These are phyloP conservation scores for Pedinophyceae sp. DNA, from an alignment of 139 green algal species.

Conservation along the genomic window DNA sequence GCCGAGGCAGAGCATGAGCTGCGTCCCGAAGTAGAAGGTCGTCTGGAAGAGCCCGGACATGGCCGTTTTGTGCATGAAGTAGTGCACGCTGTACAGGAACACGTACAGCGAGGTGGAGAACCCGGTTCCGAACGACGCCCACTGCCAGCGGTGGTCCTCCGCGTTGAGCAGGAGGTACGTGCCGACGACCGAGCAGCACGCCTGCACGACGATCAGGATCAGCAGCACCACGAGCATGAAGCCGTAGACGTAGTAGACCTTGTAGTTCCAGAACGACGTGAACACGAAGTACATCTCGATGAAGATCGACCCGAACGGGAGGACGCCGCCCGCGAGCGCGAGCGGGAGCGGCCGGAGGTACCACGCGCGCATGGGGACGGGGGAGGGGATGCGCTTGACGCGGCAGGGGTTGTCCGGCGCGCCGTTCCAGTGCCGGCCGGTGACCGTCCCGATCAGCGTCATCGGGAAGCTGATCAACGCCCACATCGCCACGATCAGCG, in stretches of 20 bases:
- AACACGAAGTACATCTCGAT: slow-evolving; percentile 99
- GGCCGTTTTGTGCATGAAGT: too few relatives aligned
- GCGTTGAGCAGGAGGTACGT: slow-evolving; percentile 98
- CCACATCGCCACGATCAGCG: slow-evolving; percentile 66
- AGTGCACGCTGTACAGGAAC: slow-evolving; percentile 89
- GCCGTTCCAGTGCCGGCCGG: slow-evolving; percentile 35
- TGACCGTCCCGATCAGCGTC: slow-evolving; percentile 59
- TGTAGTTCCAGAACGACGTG: slow-evolving; percentile 91
- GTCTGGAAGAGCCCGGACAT: too few relatives aligned
- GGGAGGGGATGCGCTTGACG: slow-evolving; percentile 85
- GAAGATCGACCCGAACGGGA: slow-evolving; percentile 96
- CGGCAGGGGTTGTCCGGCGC: slow-evolving; percentile 49
- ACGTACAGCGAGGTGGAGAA: slow-evolving; percentile 77
- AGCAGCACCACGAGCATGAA: slow-evolving; percentile 95
- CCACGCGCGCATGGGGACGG: slow-evolving; percentile 79
- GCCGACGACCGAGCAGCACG: slow-evolving; percentile 73
- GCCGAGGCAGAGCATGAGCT: slow-evolving; percentile 77
- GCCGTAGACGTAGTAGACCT: slow-evolving; percentile 97
- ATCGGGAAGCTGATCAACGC: slow-evolving; percentile 85
- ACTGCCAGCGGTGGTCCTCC: slow-evolving; percentile 97
- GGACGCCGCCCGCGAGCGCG: slow-evolving; percentile 55
- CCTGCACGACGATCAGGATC: slow-evolving; percentile 77
- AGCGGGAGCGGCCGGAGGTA: slow-evolving; percentile 68
- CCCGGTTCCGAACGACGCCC: slow-evolving; percentile 14
- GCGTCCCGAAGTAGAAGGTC: slow-evolving; percentile 99